Conservation (phyloP, 2,329 filamentous ascomycete species). For the Claviceps quebecensis region DNA sequence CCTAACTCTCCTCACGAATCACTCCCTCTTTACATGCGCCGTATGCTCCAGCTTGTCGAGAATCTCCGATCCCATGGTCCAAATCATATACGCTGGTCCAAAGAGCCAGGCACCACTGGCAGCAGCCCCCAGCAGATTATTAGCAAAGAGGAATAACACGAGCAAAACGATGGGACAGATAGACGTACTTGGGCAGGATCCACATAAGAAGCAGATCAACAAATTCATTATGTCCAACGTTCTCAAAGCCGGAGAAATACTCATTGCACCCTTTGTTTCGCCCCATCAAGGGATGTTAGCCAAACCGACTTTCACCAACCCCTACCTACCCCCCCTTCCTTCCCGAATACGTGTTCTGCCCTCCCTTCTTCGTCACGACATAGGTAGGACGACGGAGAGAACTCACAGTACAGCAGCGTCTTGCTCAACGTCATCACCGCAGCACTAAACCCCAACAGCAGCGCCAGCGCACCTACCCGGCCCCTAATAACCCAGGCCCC, state of each 20-base stretch:
- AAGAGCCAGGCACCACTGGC: slow-evolving; percentile 42
- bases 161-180: background rate
- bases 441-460: slow-evolving; percentile 36
- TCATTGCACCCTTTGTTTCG: slow-evolving; percentile 36
- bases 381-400: background rate
- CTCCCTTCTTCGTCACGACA: background rate
- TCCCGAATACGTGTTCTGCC: too few relatives aligned
- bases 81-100: slow-evolving; percentile 37
- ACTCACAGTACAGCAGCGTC: slow-evolving; percentile 46
- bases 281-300: too few relatives aligned
- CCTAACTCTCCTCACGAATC: background rate
- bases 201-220: slow-evolving; percentile 34
- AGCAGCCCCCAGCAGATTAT: slow-evolving; percentile 17
- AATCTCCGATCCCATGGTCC: slow-evolving; percentile 33
- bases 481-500: slow-evolving; percentile 24
- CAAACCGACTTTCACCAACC: too few relatives aligned
- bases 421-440: slow-evolving; percentile 48
- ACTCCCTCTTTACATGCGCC: slow-evolving; percentile 27
- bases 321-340: too few relatives aligned
- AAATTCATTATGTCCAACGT: slow-evolving; percentile 41
- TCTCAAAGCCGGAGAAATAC: slow-evolving; percentile 39
- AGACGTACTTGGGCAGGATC: slow-evolving; percentile 43
- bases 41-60: slow-evolving; percentile 29
- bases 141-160: background rate
- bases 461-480: slow-evolving; percentile 27